These are phyloP conservation scores for Ceratocystiopsis minuta DNA, from an alignment of 2,329 filamentous ascomycete species.

Conservation along the genomic window DNA sequence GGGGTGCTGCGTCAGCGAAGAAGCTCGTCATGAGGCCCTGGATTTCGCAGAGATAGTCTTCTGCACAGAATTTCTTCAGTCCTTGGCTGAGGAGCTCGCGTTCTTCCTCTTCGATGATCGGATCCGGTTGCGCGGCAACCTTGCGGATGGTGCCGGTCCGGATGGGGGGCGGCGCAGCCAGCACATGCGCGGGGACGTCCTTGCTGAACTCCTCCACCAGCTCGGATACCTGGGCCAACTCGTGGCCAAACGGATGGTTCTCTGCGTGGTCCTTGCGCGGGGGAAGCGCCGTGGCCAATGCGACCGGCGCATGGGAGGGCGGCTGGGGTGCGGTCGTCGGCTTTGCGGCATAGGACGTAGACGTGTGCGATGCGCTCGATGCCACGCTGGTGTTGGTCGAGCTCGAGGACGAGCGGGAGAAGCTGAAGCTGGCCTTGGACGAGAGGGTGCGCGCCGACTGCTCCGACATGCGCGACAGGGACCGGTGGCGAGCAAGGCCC, in stretches of 20 bases:
- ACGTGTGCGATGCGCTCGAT: slow-evolving; percentile 15
- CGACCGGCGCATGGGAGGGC: slow-evolving; percentile 17
- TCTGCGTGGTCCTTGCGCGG: slow-evolving; percentile 18
- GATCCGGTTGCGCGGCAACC: slow-evolving; percentile 23
- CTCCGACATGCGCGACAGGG: slow-evolving; percentile 34
- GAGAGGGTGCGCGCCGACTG: slow-evolving; percentile 34
- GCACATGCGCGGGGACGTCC: slow-evolving; percentile 16
- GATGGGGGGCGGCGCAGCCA: no score
- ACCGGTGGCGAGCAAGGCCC: slow-evolving; percentile 34
- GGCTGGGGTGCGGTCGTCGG: slow-evolving; percentile 12
- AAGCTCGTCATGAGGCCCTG: slow-evolving; percentile 46
- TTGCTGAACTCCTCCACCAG: slow-evolving; percentile 74
- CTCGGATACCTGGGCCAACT: slow-evolving; percentile 83
- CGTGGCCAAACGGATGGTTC: slow-evolving; percentile 65
- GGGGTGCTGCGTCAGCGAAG: slow-evolving; percentile 24
- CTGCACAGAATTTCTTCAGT: slow-evolving; percentile 54
- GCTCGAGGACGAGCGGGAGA: slow-evolving; percentile 39
- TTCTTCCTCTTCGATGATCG: slow-evolving; percentile 38
- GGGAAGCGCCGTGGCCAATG: no score
- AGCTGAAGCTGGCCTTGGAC: slow-evolving; percentile 36
- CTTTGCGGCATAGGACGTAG: slow-evolving; percentile 13
- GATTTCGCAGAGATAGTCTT: slow-evolving; percentile 74
- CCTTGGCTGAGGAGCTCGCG: slow-evolving; percentile 50
- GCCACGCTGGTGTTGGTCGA: slow-evolving; percentile 30
- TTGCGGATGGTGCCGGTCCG: no score